phyloP scores from a whole-genome alignment of 73 alveolate genomes.

The Paramecium caudatum region DNA sequence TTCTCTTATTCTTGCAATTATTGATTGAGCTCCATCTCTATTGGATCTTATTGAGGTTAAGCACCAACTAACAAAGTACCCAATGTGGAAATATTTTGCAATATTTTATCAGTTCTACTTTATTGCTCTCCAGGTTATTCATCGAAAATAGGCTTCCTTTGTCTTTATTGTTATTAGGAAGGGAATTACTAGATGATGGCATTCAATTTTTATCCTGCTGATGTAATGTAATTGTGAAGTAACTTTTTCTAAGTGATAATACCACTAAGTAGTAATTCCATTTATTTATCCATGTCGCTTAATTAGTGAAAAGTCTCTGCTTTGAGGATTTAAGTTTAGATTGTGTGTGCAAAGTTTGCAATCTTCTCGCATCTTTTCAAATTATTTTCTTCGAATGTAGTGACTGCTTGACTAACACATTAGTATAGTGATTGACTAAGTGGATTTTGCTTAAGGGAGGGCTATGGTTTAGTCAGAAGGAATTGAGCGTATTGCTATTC shows the following conservation, averaged over 20 bases:
- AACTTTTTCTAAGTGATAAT: constrained; percentile 5
- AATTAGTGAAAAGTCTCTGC: constrained; percentile 17
- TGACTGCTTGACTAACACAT: not conserved
- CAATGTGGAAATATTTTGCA: not conserved
- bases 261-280: not conserved
- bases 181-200: constrained; percentile 9
- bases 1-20: constrained; percentile 43
- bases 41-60: constrained; percentile 30
- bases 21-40: constrained; percentile 12
- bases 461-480: constrained; percentile 33
- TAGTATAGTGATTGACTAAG: constrained; percentile 1
- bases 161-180: not conserved
- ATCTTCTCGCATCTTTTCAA: constrained; percentile 55
- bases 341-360: constrained; percentile 45
- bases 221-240: constrained; percentile 15
- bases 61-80: constrained; percentile 58
- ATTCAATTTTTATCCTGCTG: constrained; percentile 50
- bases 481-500: constrained; percentile 60
- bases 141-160: constrained; percentile 46
- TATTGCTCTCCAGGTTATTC: not conserved
- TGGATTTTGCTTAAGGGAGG: not conserved
- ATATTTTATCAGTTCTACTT: constrained; percentile 58
- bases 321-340: constrained; percentile 7
- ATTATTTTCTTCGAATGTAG: constrained; percentile 50
- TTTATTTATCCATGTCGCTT: constrained; percentile 37